phyloP scores from a whole-genome alignment of 148 eudicot species.

The Vaccinium darrowii region DNA sequence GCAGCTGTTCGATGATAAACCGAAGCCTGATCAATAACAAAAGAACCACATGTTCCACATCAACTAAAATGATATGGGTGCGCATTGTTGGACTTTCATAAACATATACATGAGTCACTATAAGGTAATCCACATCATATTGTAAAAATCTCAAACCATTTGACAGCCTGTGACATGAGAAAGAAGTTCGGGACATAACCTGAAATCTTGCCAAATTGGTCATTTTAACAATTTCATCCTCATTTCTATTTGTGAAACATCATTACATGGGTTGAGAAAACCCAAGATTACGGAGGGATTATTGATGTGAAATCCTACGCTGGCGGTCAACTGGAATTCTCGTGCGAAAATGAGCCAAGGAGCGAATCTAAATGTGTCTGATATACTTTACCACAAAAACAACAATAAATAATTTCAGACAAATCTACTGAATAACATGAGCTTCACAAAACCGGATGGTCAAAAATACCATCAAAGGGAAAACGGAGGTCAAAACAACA shows the following conservation, averaged over 20 bases:
- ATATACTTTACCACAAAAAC: not conserved
- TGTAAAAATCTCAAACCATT: not conserved
- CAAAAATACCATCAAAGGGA: not conserved
- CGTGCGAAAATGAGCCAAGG: not conserved
- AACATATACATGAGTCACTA: not conserved
- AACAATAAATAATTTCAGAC: slow-evolving; percentile 30
- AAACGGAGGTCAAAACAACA: no score
- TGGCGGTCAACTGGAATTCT: not conserved
- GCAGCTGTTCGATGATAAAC: slow-evolving; percentile 42
- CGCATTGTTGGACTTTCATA: not conserved
- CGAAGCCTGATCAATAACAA: slow-evolving; percentile 39
- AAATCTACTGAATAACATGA: slow-evolving; percentile 6
- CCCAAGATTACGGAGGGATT: not conserved
- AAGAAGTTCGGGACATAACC: not conserved
- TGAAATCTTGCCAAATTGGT: not conserved
- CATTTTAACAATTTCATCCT: not conserved
- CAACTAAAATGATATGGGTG: not conserved
- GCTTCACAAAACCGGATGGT: slow-evolving; percentile 24
- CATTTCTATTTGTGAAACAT: not conserved
- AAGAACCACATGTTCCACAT: not conserved
- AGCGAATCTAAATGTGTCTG: not conserved
- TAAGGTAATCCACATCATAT: not conserved
- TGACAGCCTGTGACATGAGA: not conserved
- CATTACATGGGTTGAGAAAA: not conserved
- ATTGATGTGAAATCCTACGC: not conserved